phyloP scores from a whole-genome alignment of 495 filamentous ascomycete species.

The Xylaria telfairii region DNA sequence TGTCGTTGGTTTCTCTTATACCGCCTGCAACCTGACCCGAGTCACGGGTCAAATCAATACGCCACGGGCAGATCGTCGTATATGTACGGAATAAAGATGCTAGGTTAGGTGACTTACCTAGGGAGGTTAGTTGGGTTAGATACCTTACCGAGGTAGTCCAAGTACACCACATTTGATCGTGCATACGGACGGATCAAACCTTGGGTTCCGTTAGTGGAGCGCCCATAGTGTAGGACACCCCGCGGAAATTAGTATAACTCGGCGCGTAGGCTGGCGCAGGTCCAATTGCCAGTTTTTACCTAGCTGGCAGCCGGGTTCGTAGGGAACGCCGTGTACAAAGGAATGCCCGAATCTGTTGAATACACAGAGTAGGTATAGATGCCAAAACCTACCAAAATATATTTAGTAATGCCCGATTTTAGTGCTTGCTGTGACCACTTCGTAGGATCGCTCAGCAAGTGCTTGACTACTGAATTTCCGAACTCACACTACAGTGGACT shows the following conservation, averaged over 20 bases:
- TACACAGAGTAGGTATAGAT: neutral
- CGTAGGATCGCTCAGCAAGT: neutral
- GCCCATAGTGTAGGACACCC: neutral
- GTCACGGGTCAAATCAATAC: too few species aligned
- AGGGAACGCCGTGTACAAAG: neutral
- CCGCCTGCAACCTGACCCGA: neutral
- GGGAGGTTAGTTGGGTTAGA: too few species aligned
- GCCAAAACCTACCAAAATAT: neutral
- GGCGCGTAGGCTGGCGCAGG: neutral
- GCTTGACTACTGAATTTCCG: neutral
- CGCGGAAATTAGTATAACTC: neutral
- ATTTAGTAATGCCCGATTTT: neutral
- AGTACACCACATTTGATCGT: neutral
- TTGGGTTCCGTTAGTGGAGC: neutral
- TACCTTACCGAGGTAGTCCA: neutral
- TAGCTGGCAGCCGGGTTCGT: neutral
- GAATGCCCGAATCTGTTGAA: too few species aligned
- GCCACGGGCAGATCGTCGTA: too few species aligned
- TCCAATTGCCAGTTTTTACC: neutral
- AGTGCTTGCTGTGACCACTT: neutral
- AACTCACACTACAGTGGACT: neutral
- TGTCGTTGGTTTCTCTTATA: neutral
- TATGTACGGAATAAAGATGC: too few species aligned
- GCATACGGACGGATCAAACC: conserved; percentile 12
- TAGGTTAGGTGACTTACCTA: too few species aligned